Evolutionary conservation across 139 green algal species (phyloP).

Genomic region (Limnomonas spitsbergensis): DNA sequence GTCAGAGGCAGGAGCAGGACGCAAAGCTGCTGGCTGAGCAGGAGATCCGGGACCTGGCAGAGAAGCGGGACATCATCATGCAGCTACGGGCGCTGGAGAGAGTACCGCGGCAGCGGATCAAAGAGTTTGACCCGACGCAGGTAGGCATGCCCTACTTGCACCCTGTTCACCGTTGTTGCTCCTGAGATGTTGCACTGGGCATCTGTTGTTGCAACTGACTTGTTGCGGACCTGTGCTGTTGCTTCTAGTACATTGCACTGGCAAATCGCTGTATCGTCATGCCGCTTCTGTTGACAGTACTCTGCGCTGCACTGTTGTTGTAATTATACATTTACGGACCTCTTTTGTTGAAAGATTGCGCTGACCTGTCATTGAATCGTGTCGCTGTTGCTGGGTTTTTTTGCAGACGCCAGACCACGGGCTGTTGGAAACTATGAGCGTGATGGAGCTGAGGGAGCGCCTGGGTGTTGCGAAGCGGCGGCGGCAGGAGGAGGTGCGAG

Average conservation of each 20-base stretch:
- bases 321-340: no score
- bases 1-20: constrained; percentile 2
- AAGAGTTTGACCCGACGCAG: constrained; percentile 56
- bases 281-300: no score
- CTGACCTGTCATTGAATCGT: no score
- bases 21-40: constrained; percentile 38
- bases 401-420: constrained; percentile 31
- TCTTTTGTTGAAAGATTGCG: no score
- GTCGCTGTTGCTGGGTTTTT: not conserved
- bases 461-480: constrained; percentile 42
- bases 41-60: constrained; percentile 47
- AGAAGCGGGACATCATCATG: constrained; percentile 63
- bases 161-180: not conserved
- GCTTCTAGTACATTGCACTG: no score
- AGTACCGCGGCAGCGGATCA: constrained; percentile 26
- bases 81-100: constrained; percentile 64
- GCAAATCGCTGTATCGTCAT: no score
- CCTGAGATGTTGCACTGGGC: no score
- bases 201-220: no score
- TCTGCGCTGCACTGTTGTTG: no score
- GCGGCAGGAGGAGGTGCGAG: constrained; percentile 39
- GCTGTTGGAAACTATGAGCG: constrained; percentile 56
- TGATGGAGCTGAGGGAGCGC: constrained; percentile 64
- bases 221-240: no score
- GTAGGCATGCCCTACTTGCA: not conserved